Conservation (phyloP, 192 early-diverging fungal species). For the Funneliformis mosseae region DNA sequence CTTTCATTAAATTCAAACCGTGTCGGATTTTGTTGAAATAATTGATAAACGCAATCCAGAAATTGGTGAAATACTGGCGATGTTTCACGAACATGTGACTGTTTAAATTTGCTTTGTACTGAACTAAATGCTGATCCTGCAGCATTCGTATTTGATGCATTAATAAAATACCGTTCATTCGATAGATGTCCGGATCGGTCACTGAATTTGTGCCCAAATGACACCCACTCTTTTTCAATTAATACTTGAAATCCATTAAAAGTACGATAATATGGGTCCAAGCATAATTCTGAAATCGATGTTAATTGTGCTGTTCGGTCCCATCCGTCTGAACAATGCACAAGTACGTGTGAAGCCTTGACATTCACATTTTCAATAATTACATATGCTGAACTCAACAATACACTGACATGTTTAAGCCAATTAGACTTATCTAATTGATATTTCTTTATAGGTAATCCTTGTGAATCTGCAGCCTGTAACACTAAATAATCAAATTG, state of each 20-base stretch:
- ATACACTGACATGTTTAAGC: conserved; percentile 82
- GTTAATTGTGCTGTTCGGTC: conserved; percentile 95
- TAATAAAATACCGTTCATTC: conserved; percentile 70
- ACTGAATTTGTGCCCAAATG: conserved; percentile 96
- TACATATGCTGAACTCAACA: conserved; percentile 76
- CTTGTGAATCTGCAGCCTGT: conserved; percentile 50
- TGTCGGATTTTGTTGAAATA: conserved; percentile 83
- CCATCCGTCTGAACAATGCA: conserved; percentile 99
- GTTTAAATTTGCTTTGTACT: conserved; percentile 60
- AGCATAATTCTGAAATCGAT: conserved; percentile 83
- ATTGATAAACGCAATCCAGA: conserved; percentile 94
- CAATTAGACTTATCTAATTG: conserved; percentile 76
- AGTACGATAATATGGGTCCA: conserved; percentile 97
- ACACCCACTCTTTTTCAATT: conserved; percentile 97
- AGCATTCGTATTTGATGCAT: conserved; percentile 50
- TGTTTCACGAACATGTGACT: conserved; percentile 75
- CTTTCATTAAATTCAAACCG: conserved; percentile 93
- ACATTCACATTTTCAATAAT: conserved; percentile 84
- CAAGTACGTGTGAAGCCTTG: conserved; percentile 79
- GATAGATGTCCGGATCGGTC: conserved; percentile 91
- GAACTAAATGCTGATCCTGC: conserved; percentile 63
- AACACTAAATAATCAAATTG: conserved; percentile 44
- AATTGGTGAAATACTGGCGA: conserved; percentile 98
- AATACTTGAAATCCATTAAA: conserved; percentile 88
- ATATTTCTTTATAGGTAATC: conserved; percentile 51